These are phyloP conservation scores for Deuterostichococcus epilithicus DNA, from an alignment of 139 green algal species.

Conservation along the genomic window DNA sequence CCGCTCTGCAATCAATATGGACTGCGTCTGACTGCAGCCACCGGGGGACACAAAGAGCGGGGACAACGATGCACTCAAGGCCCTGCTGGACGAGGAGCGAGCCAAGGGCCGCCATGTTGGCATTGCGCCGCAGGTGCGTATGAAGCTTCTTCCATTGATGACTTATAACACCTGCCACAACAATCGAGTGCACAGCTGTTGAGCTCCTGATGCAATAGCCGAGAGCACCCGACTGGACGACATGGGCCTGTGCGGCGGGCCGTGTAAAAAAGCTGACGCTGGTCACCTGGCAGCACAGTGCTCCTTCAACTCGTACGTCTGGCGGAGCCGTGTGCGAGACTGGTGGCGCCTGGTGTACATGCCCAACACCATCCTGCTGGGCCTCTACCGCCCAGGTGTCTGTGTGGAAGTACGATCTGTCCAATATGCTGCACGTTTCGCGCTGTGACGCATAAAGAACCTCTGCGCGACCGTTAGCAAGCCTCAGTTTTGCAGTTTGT, in stretches of 20 bases:
- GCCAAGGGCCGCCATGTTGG: neutral
- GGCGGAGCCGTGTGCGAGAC: slow-evolving; percentile 21
- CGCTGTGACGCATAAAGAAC: too few species aligned
- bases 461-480: too few species aligned
- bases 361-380: slow-evolving; percentile 3
- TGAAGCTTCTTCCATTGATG: too few species aligned
- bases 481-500: neutral
- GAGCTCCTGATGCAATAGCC: too few species aligned
- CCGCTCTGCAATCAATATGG: neutral
- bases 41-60: slow-evolving; percentile 35
- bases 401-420: neutral
- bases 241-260: too few species aligned
- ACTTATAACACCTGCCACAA: too few species aligned
- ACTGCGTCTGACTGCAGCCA: neutral
- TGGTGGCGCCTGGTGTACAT: slow-evolving; percentile 8
- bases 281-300: slow-evolving; percentile 34
- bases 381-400: neutral
- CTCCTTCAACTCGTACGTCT: slow-evolving; percentile 51
- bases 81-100: slow-evolving; percentile 15
- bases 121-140: neutral
- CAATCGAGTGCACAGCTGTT: too few species aligned
- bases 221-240: too few species aligned
- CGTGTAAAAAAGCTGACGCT: neutral
- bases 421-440: neutral
- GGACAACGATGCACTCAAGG: slow-evolving; percentile 48